Evolutionary conservation across 2,329 filamentous ascomycete genomes (phyloP), one percentile per base, ranked within the genome.

Genomic region (Aspergillus viridinutans): DNA sequence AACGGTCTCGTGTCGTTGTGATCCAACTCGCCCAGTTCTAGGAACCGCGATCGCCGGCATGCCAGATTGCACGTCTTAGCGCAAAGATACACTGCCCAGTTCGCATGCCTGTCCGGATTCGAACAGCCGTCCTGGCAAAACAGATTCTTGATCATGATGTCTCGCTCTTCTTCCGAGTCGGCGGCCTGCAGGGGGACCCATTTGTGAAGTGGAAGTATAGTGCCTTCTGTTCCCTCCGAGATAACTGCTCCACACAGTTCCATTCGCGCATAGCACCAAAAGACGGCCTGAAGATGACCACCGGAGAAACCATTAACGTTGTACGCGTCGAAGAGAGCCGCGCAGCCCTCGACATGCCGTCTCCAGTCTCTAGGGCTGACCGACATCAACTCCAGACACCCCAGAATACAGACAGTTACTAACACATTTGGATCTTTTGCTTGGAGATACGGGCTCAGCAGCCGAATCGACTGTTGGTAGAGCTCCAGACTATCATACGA

Each of bases 181-280:
- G 55, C 65, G 49, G 40, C 66, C 61, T 25, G 72, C 63, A 71
- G 70, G 0, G 75, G 75, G 2, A 77, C 71, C 80, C 81, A 83
- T 60, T 76, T 77, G 12, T 76, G 69, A 7, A 82, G 69, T 1
- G 77, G 76, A 1, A 83, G 75, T 1, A 83, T 76, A 0, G 78
- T 78, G n/a, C 73, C 77, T 43, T 80, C 76, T 0, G 76, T 74
- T 0, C 77, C 76, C 17, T 72, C 72, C 0, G 79, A 81, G n/a
- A 85, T 82, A 12, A 84, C 74, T 3, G 78, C 79, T 9, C 79
- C 80, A 58, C 80, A 83, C 1, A 82, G 64, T 57, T 84, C 76
- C 80, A 83, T 83, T 17, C 81, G 74, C 0, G 80, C 81, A 59
- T 81, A 83, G 58, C 80, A 82, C 81, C 81, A 83, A 62, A 83